Conservation (phyloP, 768 basidiomycete species). For the Pleurotus djamor region DNA sequence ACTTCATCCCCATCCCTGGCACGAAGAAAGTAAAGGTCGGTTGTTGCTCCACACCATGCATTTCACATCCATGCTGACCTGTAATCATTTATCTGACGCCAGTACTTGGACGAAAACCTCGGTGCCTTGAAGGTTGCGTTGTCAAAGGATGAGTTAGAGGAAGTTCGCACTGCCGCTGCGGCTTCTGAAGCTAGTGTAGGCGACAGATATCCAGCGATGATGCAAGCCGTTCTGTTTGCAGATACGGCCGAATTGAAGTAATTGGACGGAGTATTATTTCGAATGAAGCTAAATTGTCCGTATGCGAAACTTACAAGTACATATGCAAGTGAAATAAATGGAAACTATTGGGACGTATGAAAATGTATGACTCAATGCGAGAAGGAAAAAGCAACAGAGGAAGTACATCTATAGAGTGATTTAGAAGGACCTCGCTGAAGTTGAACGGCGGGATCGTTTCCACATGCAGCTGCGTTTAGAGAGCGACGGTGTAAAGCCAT, state of each 20-base stretch:
- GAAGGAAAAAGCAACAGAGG: too few species aligned
- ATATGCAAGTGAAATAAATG: too few species aligned
- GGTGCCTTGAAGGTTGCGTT: constrained; percentile 23
- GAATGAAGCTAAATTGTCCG: too few species aligned
- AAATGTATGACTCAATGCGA: too few species aligned
- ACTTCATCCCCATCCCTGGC: constrained; percentile 35
- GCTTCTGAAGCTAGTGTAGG: constrained; percentile 22
- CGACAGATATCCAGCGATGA: constrained; percentile 14
- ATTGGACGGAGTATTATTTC: background rate
- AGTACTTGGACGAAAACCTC: constrained; percentile 33
- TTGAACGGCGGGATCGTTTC: too few species aligned
- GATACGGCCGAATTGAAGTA: constrained; percentile 10
- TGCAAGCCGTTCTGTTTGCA: constrained; percentile 7
- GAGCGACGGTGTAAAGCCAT: too few species aligned
- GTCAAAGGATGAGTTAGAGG: constrained; percentile 22
- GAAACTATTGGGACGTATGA: too few species aligned
- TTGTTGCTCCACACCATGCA: background rate
- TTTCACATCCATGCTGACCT: background rate
- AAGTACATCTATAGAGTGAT: too few species aligned
- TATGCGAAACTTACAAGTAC: too few species aligned
- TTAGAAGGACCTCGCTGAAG: too few species aligned
- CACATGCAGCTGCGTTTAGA: too few species aligned
- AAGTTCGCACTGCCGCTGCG: constrained; percentile 24
- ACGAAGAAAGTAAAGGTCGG: constrained; percentile 25
- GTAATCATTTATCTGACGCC: background rate